Conservation (phyloP, 2,329 filamentous ascomycete species). For the Akanthomyces uredinophilus region DNA sequence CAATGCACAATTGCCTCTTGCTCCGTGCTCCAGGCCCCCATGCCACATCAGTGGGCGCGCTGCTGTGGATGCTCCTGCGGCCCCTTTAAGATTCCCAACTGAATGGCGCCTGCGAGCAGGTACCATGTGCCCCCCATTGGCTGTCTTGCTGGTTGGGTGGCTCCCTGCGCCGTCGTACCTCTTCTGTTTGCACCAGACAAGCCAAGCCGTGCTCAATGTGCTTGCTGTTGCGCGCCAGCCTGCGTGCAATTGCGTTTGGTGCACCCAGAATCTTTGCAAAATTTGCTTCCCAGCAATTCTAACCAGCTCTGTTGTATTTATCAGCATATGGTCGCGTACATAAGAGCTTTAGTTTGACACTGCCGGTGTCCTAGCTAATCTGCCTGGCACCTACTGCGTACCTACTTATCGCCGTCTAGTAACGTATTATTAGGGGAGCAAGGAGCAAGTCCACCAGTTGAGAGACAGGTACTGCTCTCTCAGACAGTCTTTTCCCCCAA, state of each 20-base stretch:
- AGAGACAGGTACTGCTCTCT: not conserved
- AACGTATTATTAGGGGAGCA: not conserved
- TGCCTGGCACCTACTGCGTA: too few species aligned
- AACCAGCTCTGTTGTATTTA: too few species aligned
- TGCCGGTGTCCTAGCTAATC: not conserved
- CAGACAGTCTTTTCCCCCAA: not conserved
- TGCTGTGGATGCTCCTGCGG: not conserved
- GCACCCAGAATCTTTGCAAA: too few species aligned
- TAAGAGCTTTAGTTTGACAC: too few species aligned
- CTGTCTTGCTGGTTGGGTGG: not conserved
- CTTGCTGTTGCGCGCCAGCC: too few species aligned
- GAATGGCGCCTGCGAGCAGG: not conserved
- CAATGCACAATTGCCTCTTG: not conserved
- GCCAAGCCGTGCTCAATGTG: not conserved
- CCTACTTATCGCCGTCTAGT: not conserved
- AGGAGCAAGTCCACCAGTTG: not conserved
- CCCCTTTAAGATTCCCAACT: not conserved
- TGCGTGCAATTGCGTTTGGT: too few species aligned
- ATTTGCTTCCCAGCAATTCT: too few species aligned
- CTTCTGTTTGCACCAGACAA: not conserved
- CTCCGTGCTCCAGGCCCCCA: not conserved
- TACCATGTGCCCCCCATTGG: not conserved
- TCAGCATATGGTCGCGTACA: too few species aligned
- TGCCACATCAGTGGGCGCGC: not conserved
- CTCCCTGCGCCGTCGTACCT: not conserved